These are phyloP conservation scores for Chamaecrista fasciculata DNA, from an alignment of 306 rosid species.

Conservation along the genomic window DNA sequence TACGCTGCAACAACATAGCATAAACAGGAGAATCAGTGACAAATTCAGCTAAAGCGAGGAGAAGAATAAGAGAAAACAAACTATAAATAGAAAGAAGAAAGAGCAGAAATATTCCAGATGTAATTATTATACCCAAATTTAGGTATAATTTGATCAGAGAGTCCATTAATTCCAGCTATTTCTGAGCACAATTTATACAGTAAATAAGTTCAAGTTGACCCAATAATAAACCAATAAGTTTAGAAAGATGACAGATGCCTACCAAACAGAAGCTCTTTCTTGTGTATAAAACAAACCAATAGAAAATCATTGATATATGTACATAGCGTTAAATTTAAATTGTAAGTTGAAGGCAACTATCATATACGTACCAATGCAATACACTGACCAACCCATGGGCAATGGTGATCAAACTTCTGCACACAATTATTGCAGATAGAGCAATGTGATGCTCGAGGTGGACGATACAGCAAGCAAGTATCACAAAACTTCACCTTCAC, in stretches of 20 bases:
- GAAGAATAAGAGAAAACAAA: not conserved
- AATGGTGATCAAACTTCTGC: conserved; percentile 93
- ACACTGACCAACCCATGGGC: conserved; percentile 99
- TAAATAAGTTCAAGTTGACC: not conserved
- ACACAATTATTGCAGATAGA: conserved; percentile 95
- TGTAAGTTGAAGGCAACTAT: not conserved
- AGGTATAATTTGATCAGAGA: not conserved
- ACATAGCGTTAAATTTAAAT: not conserved
- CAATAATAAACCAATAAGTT: not conserved
- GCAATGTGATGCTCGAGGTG: conserved; percentile 94
- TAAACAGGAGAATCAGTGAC: conserved; percentile 15
- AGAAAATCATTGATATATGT: not conserved
- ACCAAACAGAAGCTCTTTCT: conserved; percentile 57
- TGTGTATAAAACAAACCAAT: too few species aligned
- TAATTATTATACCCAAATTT: not conserved
- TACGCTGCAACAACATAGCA: conserved; percentile 65
- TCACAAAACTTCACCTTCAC: conserved; percentile 89
- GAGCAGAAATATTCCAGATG: not conserved
- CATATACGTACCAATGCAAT: conserved; percentile 71
- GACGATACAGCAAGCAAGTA: conserved; percentile 87
- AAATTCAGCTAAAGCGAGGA: conserved; percentile 15
- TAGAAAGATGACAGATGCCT: not conserved
- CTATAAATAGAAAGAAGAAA: not conserved
- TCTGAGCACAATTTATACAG: not conserved
- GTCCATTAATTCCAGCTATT: not conserved